Base-by-base conservation (phyloP, 352 stramenopile species). In the Thraustochytrium sp. region DNA sequence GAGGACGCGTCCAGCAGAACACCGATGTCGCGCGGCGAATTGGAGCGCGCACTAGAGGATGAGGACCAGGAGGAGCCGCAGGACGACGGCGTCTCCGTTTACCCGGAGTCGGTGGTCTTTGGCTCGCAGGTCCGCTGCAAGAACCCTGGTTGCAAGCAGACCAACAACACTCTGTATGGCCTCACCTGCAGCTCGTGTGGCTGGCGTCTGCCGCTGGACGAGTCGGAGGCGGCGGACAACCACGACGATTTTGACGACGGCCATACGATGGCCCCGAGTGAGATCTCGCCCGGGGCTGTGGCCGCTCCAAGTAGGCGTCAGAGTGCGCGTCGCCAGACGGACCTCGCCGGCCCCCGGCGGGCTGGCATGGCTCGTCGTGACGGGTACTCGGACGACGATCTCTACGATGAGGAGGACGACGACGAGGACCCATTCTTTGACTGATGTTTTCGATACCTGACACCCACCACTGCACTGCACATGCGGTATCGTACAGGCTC, bases 121-220 rank as follows among this genome's bases (percentile, higher is more conserved):
- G 68, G 68, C 5, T 9, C 5, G 26, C 68, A 80, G 29, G 31
- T 80, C 11, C 29, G 53, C 21, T 80, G 68, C 68, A 68, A 63
- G 13, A 63, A 68, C 2, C 68, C 68, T 11, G 37, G 46, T 21
- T 80, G 68, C 53, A 23, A 64, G 26, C 34, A 46, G 38, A 23
- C n/a, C 23, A 80, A 80, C 49, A 80, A 80, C 26, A 48, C 68
- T 11, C 26, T 80, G 26, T 80, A 80, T 26, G 68, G 68, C 3
- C 21, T 38, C 21, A 48, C 31, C 8, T 80, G 68, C n/a, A 46
- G 11, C 34, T 26, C 1, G 18, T 80, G 68, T 26, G 68, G 68
- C 23, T 72, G 59, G 59, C 31, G 13, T 55, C 59, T 72, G 9
- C 8, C 11, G 18, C 11, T 29, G 16, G 26, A 72, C 26, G 59